Conservation (phyloP, 2,329 filamentous ascomycete genomes). For the Fusarium pseudocircinatum region DNA sequence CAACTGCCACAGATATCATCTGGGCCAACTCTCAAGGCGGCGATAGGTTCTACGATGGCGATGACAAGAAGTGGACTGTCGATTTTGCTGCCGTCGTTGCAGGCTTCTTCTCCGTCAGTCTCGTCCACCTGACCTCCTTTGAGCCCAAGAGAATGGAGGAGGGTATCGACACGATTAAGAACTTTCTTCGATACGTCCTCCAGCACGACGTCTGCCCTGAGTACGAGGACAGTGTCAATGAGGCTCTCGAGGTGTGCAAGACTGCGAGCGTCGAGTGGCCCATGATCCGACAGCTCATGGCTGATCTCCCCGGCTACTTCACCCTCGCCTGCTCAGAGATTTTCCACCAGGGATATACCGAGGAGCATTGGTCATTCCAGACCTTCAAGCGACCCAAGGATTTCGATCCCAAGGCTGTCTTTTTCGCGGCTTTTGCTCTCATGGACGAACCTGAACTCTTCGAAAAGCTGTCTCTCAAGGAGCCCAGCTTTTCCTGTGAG, state of each 20-base stretch:
- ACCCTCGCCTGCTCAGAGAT: conserved; percentile 78
- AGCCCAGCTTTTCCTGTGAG: conserved; percentile 51
- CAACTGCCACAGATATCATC: conserved; percentile 71
- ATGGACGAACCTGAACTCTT: conserved; percentile 48
- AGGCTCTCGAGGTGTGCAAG: conserved; percentile 73
- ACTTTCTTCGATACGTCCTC: conserved; percentile 89
- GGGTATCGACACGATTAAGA: conserved; percentile 75
- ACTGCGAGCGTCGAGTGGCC: conserved; percentile 74
- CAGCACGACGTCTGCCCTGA: conserved; percentile 89
- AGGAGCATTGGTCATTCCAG: conserved; percentile 44
- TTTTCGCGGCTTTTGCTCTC: conserved; percentile 57
- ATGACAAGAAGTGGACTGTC: conserved; percentile 72
- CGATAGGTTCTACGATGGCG: conserved; percentile 60
- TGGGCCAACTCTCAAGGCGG: conserved; percentile 56
- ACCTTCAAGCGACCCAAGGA: conserved; percentile 49
- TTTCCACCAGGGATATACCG: conserved; percentile 57
- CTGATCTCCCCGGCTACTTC: conserved; percentile 77
- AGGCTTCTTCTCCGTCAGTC: conserved; percentile 75
- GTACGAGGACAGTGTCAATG: conserved; percentile 72
- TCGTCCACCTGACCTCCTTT: conserved; percentile 66
- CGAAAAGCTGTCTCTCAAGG: conserved; percentile 35
- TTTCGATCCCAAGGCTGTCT: conserved; percentile 54
- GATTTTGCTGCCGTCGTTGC: conserved; percentile 83
- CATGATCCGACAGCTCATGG: conserved; percentile 61
- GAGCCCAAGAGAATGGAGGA: conserved; percentile 62